phyloP scores from a whole-genome alignment of 2,329 filamentous ascomycete genomes.

The Thermoascus crustaceus region DNA sequence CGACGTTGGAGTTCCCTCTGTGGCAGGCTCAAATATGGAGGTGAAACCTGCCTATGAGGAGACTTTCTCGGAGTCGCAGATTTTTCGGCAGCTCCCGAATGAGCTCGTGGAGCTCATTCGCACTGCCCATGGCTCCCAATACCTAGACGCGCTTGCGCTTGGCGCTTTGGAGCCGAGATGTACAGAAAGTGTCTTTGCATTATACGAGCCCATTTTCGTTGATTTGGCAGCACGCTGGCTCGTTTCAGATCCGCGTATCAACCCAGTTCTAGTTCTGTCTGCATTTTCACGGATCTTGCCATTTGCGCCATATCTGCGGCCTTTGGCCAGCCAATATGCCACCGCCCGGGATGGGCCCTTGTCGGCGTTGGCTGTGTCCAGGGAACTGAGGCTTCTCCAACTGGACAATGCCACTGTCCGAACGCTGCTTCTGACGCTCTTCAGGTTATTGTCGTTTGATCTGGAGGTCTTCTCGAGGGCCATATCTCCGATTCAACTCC shows the following conservation, averaged over 20 bases:
- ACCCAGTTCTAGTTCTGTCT: constrained; percentile 46
- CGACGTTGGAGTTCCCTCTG: constrained; percentile 27
- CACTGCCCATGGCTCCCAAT: constrained; percentile 53
- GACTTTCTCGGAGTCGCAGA: constrained; percentile 45
- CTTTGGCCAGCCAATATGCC: constrained; percentile 54
- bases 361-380: constrained; percentile 23
- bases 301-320: constrained; percentile 69
- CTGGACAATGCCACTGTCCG: constrained; percentile 34
- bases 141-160: constrained; percentile 63
- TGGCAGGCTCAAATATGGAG: constrained; percentile 30
- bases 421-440: constrained; percentile 57
- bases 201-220: constrained; percentile 67
- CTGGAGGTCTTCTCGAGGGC: constrained; percentile 56
- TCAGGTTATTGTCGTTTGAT: constrained; percentile 73
- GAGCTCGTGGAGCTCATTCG: constrained; percentile 63
- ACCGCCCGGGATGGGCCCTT: constrained; percentile 25
- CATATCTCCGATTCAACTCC: constrained; percentile 59
- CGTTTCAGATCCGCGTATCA: constrained; percentile 23
- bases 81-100: constrained; percentile 55
- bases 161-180: constrained; percentile 60
- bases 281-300: constrained; percentile 74
- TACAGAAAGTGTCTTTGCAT: constrained; percentile 65
- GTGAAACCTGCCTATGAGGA: constrained; percentile 36
- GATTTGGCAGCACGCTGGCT: constrained; percentile 80
- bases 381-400: constrained; percentile 20